Conservation (phyloP, 140 eudicot species). For the Anethum foeniculum region DNA sequence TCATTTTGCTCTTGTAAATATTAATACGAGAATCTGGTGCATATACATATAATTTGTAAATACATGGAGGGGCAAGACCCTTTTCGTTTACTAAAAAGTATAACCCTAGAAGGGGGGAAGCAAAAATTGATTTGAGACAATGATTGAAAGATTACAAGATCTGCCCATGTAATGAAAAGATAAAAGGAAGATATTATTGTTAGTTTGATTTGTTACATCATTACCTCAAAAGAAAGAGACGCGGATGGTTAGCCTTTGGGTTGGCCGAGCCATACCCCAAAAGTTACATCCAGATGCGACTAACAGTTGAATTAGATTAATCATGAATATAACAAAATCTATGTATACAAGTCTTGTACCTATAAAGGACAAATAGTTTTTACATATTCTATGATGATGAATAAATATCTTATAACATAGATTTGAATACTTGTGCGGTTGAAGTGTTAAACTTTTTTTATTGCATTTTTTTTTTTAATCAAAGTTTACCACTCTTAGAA, state of each 20-base stretch:
- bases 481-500: not conserved
- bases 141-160: not conserved
- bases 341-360: not conserved
- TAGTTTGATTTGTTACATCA: not conserved
- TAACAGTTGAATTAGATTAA: not conserved
- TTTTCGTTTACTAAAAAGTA: not conserved
- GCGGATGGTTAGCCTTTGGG: not conserved
- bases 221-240: not conserved
- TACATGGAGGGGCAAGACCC: too few relatives aligned
- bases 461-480: too few relatives aligned
- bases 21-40: too few relatives aligned
- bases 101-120: not conserved
- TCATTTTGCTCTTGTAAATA: too few relatives aligned
- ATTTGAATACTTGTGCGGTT: too few relatives aligned
- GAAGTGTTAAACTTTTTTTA: not conserved
- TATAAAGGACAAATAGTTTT: too few relatives aligned
- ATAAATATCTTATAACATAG: too few relatives aligned
- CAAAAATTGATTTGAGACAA: not conserved
- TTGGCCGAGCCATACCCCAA: not conserved
- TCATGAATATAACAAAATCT: not conserved
- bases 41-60: too few relatives aligned
- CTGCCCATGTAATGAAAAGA: not conserved
- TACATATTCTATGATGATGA: too few relatives aligned
- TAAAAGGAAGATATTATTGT: not conserved
- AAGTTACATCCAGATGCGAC: not conserved